A percentile compares a stretch with the other conserved stretches of the same genome.
phyloP scores from a whole-genome alignment of 306 rosid species.

The Medicago ruthenica region DNA sequence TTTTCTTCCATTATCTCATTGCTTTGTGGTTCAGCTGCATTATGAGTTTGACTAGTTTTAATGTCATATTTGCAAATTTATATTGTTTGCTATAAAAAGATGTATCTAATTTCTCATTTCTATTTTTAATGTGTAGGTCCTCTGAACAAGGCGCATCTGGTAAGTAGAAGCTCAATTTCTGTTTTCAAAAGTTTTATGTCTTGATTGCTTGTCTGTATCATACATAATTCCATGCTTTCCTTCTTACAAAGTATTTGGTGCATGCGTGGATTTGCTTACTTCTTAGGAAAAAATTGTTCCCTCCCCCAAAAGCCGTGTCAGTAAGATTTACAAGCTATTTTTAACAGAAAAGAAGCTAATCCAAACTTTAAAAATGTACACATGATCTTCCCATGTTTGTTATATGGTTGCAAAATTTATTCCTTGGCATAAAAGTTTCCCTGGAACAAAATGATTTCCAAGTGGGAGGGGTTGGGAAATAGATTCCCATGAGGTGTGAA shows the following conservation, averaged over 20 bases:
- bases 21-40: constrained; percentile 22
- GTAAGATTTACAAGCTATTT: constrained; percentile 21
- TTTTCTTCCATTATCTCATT: constrained; percentile 17
- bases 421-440: neutral
- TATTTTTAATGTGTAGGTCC: constrained; percentile 51
- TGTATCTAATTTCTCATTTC: constrained; percentile 38
- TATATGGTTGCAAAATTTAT: neutral
- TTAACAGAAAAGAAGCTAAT: constrained; percentile 16
- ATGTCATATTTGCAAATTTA: constrained; percentile 4
- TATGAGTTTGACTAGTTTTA: constrained; percentile 22
- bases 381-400: neutral
- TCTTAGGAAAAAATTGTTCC: neutral
- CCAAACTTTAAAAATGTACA: neutral
- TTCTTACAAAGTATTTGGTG: constrained; percentile 21
- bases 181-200: constrained; percentile 10
- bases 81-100: constrained; percentile 12
- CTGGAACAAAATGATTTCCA: neutral
- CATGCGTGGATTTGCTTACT: constrained; percentile 6
- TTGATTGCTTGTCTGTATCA: constrained; percentile 32
- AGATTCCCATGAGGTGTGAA: neutral
- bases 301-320: neutral
- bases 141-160: constrained; percentile 85
- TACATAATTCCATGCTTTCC: neutral
- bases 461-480: neutral
- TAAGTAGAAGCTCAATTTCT: constrained; percentile 51